A percentile compares a stretch with the other conserved stretches of the same genome.
Evolutionary conservation across 306 rosid genomes (phyloP).

Genomic region (Sicyos edulis): DNA sequence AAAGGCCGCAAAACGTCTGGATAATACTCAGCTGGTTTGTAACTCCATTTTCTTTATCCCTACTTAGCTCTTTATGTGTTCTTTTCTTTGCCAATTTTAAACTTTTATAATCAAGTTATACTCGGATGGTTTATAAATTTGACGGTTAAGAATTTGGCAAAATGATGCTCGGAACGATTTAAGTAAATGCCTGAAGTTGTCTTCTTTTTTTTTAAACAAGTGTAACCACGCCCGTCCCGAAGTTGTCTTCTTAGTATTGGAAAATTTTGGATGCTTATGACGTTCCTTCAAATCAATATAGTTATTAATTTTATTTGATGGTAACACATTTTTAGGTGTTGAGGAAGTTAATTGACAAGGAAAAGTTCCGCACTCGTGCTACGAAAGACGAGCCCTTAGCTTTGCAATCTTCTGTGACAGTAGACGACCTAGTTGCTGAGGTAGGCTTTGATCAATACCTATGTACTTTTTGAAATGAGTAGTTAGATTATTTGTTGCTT

Average conservation of each 20-base stretch:
- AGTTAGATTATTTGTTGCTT: too few species aligned
- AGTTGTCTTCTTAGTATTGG: background rate
- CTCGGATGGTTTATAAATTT: background rate
- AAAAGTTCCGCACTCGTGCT: conserved; percentile 42
- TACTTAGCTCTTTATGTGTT: background rate
- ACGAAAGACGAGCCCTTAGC: conserved; percentile 81
- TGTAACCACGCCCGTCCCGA: too few species aligned
- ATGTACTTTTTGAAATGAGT: background rate
- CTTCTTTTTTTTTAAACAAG: too few species aligned
- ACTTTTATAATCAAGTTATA: background rate
- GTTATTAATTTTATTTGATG: background rate
- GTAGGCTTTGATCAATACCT: conserved; percentile 36
- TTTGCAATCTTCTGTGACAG: conserved; percentile 52
- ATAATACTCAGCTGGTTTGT: conserved; percentile 70
- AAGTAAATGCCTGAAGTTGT: background rate
- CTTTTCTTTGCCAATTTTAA: background rate
- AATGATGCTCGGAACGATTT: background rate
- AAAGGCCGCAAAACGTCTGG: conserved; percentile 62
- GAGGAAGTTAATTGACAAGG: conserved; percentile 53
- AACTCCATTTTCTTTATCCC: background rate
- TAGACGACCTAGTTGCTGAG: conserved; percentile 67
- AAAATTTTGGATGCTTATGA: background rate
- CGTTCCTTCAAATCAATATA: background rate
- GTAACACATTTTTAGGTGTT: conserved; percentile 45
- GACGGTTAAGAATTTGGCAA: background rate